Base-by-base conservation (phyloP, 2,329 filamentous ascomycete species). In the Nemania abortiva region DNA sequence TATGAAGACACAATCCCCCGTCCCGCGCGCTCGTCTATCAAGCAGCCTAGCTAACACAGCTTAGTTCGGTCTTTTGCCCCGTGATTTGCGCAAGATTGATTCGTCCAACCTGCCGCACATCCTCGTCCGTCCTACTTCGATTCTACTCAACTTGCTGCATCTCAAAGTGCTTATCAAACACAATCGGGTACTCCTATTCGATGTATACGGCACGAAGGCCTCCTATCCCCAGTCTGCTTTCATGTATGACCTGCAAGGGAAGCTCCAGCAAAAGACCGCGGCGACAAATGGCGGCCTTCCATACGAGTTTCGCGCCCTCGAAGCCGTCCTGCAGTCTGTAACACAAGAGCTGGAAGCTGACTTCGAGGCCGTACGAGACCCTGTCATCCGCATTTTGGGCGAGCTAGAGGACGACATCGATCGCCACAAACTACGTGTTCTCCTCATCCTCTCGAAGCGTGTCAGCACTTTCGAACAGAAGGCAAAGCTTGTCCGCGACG, bases 391-490 rank as follows among this genome's bases (percentile, higher is more conserved):
- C 53, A 93, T 98, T 53, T 85, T 99, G 34, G 88, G 92, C 75
- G 95, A 97, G 75, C 86, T 99, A 7, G 96, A 99, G 82, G 95
- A 98, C 77, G 96, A 98, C 74, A 98, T 99, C 68, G 95, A 98
- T 79, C 87, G 96, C 52, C 94, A 98, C 80, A 97, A 97, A 84
- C 86, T 99, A 56, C 89, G 96, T 7, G 89, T 97, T 74, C 87
- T 99, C 54, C 89, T 99, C 65, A 95, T 98, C 67, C 91, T 97
- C 79, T 97, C 94, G 27, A 99, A 99, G 84, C 93, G 95, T 76
- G 87, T 99, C 59, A 96, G 94, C 79, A 97, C 95, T 2, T 99
- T 99, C 80, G 96, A 98, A 82, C 96, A 98, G 81, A 98, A 97
- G 80, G 95, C 94, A 18, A 92, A 95, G 77, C 85, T 99, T 34